phyloP scores from a whole-genome alignment of 2,329 filamentous ascomycete genomes.

The Curvularia spicifera region DNA sequence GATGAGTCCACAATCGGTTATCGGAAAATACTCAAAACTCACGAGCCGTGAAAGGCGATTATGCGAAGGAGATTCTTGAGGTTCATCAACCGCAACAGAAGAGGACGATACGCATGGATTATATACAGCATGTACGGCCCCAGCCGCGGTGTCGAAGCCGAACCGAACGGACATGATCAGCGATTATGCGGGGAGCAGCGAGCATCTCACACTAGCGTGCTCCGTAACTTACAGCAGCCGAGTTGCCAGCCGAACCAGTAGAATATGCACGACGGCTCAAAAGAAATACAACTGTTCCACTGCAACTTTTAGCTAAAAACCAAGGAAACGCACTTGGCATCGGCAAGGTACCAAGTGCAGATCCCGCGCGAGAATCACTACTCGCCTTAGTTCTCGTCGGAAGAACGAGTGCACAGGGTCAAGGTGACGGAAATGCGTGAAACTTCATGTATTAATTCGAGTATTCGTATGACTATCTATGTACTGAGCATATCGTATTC shows the following conservation, averaged over 20 bases:
- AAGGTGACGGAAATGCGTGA: not conserved
- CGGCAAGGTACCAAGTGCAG: not conserved
- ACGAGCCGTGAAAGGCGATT: not conserved
- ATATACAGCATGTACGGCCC: not conserved
- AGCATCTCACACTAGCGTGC: constrained; percentile 8
- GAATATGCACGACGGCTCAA: not conserved
- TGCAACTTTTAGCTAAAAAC: not conserved
- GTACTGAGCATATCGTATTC: constrained; percentile 17
- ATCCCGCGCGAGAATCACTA: not conserved
- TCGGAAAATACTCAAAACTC: not conserved
- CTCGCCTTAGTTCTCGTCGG: not conserved
- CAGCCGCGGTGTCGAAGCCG: no score
- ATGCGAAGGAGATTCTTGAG: not conserved
- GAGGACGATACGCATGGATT: no score
- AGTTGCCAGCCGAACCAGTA: not conserved
- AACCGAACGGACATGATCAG: constrained; percentile 21
- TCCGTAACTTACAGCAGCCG: not conserved
- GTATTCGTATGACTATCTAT: constrained; percentile 29
- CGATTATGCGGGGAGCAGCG: constrained; percentile 20
- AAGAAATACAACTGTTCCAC: not conserved
- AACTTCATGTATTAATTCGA: not conserved
- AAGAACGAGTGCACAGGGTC: not conserved
- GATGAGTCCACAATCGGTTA: not conserved
- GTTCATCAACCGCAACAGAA: not conserved
- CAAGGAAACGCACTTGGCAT: not conserved